Evolutionary conservation across 805 yeast genomes (phyloP).

Genomic region (Metschnikowia noctiluminum): DNA sequence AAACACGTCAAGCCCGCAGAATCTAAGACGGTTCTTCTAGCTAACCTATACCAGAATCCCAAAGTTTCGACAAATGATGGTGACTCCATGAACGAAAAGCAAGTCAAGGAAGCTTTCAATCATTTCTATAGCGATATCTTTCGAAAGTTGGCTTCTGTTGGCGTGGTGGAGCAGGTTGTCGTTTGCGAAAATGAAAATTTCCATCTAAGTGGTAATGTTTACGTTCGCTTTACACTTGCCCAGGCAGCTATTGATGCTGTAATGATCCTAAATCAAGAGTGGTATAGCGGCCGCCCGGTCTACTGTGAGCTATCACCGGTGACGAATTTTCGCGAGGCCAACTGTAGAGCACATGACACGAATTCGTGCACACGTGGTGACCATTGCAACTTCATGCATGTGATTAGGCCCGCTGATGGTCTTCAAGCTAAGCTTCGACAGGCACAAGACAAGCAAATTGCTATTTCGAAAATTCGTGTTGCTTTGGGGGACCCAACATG

Average conservation of each 20-base stretch:
- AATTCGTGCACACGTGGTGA: slow-evolving; percentile 73
- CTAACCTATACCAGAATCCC: slow-evolving; percentile 65
- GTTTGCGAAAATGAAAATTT: slow-evolving; percentile 82
- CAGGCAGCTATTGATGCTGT: slow-evolving; percentile 60
- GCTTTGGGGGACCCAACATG: slow-evolving; percentile 14
- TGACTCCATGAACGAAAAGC: slow-evolving; percentile 32
- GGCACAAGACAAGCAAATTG: slow-evolving; percentile 34
- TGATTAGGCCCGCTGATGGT: slow-evolving; percentile 50
- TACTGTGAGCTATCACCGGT: slow-evolving; percentile 80
- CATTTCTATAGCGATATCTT: slow-evolving; percentile 71
- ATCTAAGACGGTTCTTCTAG: slow-evolving; percentile 62
- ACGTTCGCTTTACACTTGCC: slow-evolving; percentile 55
- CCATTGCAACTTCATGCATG: slow-evolving; percentile 84
- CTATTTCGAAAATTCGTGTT: slow-evolving; percentile 13
- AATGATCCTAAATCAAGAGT: slow-evolving; percentile 64
- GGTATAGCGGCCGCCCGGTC: slow-evolving; percentile 80
- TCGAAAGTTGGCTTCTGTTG: slow-evolving; percentile 50
- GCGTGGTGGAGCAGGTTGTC: slow-evolving; percentile 56
- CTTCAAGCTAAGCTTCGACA: slow-evolving; percentile 39
- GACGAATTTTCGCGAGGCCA: slow-evolving; percentile 61
- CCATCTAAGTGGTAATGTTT: slow-evolving; percentile 85
- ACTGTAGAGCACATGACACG: slow-evolving; percentile 68
- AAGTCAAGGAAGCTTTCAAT: slow-evolving; percentile 49
- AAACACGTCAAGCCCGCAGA: slow-evolving; percentile 62
- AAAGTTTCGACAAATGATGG: slow-evolving; percentile 33